Evolutionary conservation across 352 stramenopile species (phyloP).

Genomic region (Globisporangium spinosum): DNA sequence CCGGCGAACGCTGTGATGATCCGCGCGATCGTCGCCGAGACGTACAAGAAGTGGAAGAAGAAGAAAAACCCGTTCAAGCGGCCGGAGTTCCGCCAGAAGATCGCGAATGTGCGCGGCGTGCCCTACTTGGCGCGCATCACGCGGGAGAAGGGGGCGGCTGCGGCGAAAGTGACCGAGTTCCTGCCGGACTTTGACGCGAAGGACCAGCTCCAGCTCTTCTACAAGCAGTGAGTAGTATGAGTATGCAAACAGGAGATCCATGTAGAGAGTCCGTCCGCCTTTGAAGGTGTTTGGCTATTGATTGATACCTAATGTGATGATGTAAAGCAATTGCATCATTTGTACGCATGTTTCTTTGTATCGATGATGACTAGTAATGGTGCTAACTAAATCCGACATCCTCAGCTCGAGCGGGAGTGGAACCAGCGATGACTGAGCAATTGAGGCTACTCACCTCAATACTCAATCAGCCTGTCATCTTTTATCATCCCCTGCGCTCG

Average conservation of each 20-base stretch:
- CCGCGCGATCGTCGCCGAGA: conserved; percentile 44
- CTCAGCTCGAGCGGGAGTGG: too few species aligned
- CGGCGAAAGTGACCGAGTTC: conserved; percentile 45
- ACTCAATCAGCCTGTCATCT: too few species aligned
- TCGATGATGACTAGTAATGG: too few species aligned
- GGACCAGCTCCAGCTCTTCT: conserved; percentile 18
- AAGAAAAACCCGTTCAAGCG: conserved; percentile 71
- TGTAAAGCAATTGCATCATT: too few species aligned
- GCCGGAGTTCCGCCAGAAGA: conserved; percentile 49
- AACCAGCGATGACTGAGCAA: too few species aligned
- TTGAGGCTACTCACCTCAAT: too few species aligned
- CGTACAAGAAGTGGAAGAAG: conserved; percentile 72
- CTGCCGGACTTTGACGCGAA: conserved; percentile 34
- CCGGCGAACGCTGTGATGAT: conserved; percentile 52
- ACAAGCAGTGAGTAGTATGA: conserved; percentile 9
- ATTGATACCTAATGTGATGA: too few species aligned
- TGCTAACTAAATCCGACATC: too few species aligned
- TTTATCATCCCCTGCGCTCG: too few species aligned
- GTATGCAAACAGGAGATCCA: not conserved
- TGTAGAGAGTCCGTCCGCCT: too few species aligned
- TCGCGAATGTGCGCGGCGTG: conserved; percentile 55
- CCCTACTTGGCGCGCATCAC: conserved; percentile 58
- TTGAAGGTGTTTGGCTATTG: too few species aligned
- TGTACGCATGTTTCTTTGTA: too few species aligned
- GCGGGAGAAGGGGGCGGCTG: conserved; percentile 36